A percentile compares a stretch with the other conserved stretches of the same genome.
phyloP scores from a whole-genome alignment of 345 rosid genomes.

The Moricandia moricandioides region DNA sequence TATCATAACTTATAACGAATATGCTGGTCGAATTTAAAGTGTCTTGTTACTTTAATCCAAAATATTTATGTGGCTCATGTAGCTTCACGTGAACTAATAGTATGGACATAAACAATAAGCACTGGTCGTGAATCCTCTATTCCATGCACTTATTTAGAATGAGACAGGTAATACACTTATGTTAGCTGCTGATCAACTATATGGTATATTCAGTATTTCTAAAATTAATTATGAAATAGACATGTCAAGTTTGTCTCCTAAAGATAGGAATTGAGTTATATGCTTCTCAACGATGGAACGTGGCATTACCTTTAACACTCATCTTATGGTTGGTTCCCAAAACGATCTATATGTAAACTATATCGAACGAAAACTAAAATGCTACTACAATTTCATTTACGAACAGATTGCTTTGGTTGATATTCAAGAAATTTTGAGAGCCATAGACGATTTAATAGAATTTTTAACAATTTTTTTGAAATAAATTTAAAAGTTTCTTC shows the following conservation, averaged over 20 bases:
- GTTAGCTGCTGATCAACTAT: constrained; percentile 7
- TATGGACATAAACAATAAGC: constrained; percentile 16
- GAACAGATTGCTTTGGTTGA: background rate
- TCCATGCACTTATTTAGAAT: constrained; percentile 25
- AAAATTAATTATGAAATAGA: constrained; percentile 20
- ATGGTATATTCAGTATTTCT: background rate
- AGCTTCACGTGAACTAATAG: constrained; percentile 33
- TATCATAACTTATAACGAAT: background rate
- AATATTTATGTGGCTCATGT: constrained; percentile 25
- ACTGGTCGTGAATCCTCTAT: constrained; percentile 17
- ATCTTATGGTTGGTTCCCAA: constrained; percentile 8
- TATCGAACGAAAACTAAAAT: background rate
- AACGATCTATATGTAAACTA: background rate
- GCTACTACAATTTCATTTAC: background rate
- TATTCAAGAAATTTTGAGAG: no score
- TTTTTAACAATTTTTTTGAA: no score
- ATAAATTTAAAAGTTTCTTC: no score
- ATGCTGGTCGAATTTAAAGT: constrained; percentile 4
- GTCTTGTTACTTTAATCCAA: constrained; percentile 5
- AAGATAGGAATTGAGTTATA: constrained; percentile 17
- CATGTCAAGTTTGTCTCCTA: constrained; percentile 34
- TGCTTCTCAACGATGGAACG: constrained; percentile 31
- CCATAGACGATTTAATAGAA: no score
- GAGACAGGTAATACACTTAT: constrained; percentile 4
- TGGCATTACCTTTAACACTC: constrained; percentile 32